Conservation (phyloP, 164 flowering plant species). For the Nymphaea thermarum region DNA sequence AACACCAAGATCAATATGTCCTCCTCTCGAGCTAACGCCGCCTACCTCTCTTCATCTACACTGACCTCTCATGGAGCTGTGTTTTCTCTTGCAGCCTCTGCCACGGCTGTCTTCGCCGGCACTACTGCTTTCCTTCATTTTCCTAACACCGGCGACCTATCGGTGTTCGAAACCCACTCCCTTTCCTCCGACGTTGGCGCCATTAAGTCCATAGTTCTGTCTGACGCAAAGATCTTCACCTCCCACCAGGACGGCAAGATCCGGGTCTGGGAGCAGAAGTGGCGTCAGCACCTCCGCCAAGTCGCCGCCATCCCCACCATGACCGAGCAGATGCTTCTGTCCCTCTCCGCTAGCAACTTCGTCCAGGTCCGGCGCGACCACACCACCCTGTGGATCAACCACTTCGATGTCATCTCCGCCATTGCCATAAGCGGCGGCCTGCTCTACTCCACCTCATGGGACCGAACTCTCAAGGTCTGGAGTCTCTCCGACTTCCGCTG, state of each 20-base stretch:
- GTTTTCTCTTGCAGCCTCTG: slow-evolving; percentile 43
- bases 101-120: slow-evolving; percentile 44
- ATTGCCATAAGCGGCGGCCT: slow-evolving; percentile 45
- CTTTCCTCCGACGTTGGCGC: slow-evolving; percentile 47
- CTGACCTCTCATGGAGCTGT: slow-evolving; percentile 46
- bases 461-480: slow-evolving; percentile 73
- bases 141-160: slow-evolving; percentile 41
- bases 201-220: slow-evolving; percentile 50
- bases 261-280: slow-evolving; percentile 57
- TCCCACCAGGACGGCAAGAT: slow-evolving; percentile 89
- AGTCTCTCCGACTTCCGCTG: slow-evolving; percentile 57
- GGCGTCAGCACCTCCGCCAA: slow-evolving; percentile 13
- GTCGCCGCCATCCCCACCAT: slow-evolving; percentile 74
- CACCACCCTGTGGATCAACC: slow-evolving; percentile 76
- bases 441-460: slow-evolving; percentile 92
- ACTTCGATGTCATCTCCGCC: slow-evolving; percentile 68
- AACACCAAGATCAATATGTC: slow-evolving; percentile 43
- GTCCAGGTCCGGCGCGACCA: slow-evolving; percentile 65
- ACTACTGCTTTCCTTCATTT: slow-evolving; percentile 45
- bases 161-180: slow-evolving; percentile 12
- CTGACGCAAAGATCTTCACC: slow-evolving; percentile 38
- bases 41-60: slow-evolving; percentile 36
- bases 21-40: slow-evolving; percentile 25
- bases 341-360: slow-evolving; percentile 43
- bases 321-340: slow-evolving; percentile 35